phyloP scores from a whole-genome alignment of 106 monocot genomes.

The Apostasia ramifera region DNA sequence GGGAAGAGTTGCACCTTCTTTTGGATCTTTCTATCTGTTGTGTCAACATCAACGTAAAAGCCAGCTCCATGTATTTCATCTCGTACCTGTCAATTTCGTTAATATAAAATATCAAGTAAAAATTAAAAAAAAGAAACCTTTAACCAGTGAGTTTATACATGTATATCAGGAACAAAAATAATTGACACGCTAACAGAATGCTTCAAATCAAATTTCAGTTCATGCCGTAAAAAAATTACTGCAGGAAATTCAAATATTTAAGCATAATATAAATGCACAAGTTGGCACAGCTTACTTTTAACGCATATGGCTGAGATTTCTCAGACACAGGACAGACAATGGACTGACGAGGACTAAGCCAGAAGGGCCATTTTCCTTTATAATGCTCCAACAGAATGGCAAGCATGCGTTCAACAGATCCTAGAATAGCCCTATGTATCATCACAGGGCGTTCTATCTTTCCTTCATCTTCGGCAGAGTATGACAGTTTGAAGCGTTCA shows the following conservation, averaged over 20 bases:
- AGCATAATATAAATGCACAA: neutral
- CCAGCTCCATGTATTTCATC: constrained; percentile 85
- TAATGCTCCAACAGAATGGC: constrained; percentile 98
- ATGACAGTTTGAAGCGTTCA: constrained; percentile 74
- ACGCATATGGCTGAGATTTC: constrained; percentile 66
- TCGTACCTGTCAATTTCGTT: constrained; percentile 41
- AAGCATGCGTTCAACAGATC: constrained; percentile 98
- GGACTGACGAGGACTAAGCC: constrained; percentile 98
- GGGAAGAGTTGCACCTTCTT: constrained; percentile 58
- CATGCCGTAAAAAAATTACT: too few species aligned
- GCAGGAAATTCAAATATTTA: too few species aligned
- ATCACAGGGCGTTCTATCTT: constrained; percentile 92
- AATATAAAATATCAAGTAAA: neutral
- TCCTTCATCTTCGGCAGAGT: constrained; percentile 91
- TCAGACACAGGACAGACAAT: constrained; percentile 90
- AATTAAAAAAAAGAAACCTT: neutral
- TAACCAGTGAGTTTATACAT: too few species aligned
- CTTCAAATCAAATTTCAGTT: too few species aligned
- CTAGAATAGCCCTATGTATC: constrained; percentile 95
- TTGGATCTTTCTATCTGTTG: constrained; percentile 67
- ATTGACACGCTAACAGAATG: too few species aligned
- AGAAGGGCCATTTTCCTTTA: constrained; percentile 99
- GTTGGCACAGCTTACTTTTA: constrained; percentile 34
- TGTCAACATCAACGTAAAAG: constrained; percentile 68
- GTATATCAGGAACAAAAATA: too few species aligned